Evolutionary conservation across 768 basidiomycete genomes (phyloP).

Genomic region (Leccinellum rugosiceps): DNA sequence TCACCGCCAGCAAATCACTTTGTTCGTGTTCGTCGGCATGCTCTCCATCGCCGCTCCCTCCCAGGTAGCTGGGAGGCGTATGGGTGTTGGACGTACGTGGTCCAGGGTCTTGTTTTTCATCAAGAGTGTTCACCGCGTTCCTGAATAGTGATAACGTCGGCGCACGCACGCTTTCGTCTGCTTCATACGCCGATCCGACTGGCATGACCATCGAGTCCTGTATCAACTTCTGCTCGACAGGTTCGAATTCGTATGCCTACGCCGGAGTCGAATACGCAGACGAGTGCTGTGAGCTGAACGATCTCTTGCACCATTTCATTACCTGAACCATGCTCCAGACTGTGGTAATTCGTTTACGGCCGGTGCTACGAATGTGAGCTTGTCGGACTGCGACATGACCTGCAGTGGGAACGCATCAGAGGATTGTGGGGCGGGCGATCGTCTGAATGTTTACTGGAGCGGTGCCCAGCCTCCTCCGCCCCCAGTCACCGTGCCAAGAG

Average conservation of each 20-base stretch:
- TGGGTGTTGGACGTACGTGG: conserved; percentile 62
- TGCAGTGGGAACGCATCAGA: conserved; percentile 60
- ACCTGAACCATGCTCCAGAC: conserved; percentile 37
- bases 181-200: conserved; percentile 41
- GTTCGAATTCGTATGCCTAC: conserved; percentile 44
- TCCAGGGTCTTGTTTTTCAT: background rate
- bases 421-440: conserved; percentile 56
- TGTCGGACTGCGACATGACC: conserved; percentile 55
- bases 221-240: conserved; percentile 40
- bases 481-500: conserved; percentile 49
- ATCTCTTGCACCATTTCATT: background rate
- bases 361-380: conserved; percentile 42
- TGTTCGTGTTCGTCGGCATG: background rate
- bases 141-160: conserved; percentile 49
- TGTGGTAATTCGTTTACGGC: conserved; percentile 57
- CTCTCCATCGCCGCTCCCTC: conserved; percentile 29
- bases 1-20: background rate
- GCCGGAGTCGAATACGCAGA: conserved; percentile 69
- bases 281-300: conserved; percentile 54
- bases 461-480: conserved; percentile 53
- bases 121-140: conserved; percentile 13
- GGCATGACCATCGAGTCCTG: conserved; percentile 63
- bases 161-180: conserved; percentile 55
- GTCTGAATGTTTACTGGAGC: conserved; percentile 63
- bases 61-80: conserved; percentile 54